Base-by-base conservation (phyloP, 2,329 filamentous ascomycete species). In the Zalaria obscura region DNA sequence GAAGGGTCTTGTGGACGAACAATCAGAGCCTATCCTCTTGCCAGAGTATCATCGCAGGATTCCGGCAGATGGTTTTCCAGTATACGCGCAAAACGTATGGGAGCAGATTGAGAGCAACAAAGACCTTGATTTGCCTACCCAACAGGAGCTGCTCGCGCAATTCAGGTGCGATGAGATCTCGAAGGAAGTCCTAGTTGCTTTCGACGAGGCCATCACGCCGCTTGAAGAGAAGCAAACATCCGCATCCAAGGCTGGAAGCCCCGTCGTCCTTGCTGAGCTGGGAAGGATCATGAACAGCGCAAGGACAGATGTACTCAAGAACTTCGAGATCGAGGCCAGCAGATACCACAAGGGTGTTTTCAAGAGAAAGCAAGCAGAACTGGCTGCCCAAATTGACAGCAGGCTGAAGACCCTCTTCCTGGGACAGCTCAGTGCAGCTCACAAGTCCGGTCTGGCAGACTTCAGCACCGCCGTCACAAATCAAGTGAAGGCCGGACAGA, bases 51-150 rank as follows among this genome's bases (percentile, higher is more conserved):
- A 98, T 64, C 76, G 91, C 46, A 75, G 91, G 43, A 98, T 98
- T 48, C 91, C 91, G 7, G 91, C 91, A 6, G 91, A 98, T 60
- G 91, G 91, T n/a, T 91, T 96, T 57, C 84, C 89, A 0, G 73
- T 87, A 45, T 98, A 98, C 54, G 88, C 91, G 0, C 79, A 91
- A 58, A 86, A 88, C 34, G 78, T 98, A 36, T 98, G 91, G 91
- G 88, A 96, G 55, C 89, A 96, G 64, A 98, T 98, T 57, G 88
- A 94, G 53, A 83, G 89, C 68, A 98, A 98, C 72, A 98, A 98
- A 64, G 91, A 98, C 56, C 71, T 98, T 41, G 91, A 98, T 62
- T 65, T 98, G 45, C 91, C 91, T 3, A 96, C 91, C 0, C 91
- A 98, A 59, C 91, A 98, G 64, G 91, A 98, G 60, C 72, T 98